A percentile compares a stretch with the other conserved stretches of the same genome.
Evolutionary conservation across 805 yeast species (phyloP).

Genomic region (Citeromyces nyonsensis): DNA sequence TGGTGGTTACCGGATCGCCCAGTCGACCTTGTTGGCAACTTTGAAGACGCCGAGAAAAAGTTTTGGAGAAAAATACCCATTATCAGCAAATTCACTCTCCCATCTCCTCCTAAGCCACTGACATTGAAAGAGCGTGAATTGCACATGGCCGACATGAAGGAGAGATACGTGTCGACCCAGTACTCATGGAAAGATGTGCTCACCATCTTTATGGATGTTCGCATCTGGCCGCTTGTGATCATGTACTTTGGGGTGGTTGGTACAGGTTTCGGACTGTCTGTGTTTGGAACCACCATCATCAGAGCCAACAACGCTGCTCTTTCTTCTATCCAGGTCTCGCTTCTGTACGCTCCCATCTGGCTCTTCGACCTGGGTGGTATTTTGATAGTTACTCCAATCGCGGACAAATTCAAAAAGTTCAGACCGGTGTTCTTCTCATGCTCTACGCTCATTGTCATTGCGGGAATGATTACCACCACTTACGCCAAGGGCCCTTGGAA

Average conservation of each 20-base stretch:
- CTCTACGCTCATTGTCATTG: conserved; percentile 52
- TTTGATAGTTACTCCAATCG: conserved; percentile 60
- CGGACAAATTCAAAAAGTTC: conserved; percentile 46
- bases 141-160: conserved; percentile 46
- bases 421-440: conserved; percentile 49
- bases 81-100: conserved; percentile 5
- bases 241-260: conserved; percentile 94
- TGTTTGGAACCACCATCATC: conserved; percentile 71
- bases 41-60: conserved; percentile 7
- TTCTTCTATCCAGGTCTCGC: conserved; percentile 52
- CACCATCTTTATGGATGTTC: conserved; percentile 37
- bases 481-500: conserved; percentile 64
- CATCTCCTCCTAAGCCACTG: conserved; percentile 25
- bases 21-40: conserved; percentile 3
- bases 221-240: conserved; percentile 68
- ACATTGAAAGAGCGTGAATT: conserved; percentile 30
- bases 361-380: conserved; percentile 70
- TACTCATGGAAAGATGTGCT: conserved; percentile 53
- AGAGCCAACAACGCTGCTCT: conserved; percentile 44
- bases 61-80: conserved; percentile 6
- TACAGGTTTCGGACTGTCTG: conserved; percentile 77
- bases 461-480: conserved; percentile 64
- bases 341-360: conserved; percentile 85
- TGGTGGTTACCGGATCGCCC: conserved; percentile 90
- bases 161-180: conserved; percentile 23